Conservation (phyloP, 2,329 filamentous ascomycete species). For the Pyricularia grisea region DNA sequence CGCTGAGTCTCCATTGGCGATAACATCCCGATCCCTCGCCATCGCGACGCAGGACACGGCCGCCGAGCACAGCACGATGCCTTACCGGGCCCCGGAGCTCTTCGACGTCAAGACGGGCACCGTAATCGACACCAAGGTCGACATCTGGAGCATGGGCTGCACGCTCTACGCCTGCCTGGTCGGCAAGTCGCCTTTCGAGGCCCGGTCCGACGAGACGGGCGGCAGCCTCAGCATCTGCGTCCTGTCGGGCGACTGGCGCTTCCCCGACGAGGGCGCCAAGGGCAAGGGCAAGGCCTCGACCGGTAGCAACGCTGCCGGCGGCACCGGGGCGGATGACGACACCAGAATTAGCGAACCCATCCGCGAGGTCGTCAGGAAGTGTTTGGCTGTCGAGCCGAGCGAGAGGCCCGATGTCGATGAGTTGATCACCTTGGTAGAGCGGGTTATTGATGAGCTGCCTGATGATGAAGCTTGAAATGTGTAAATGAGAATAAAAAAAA, state of each 20-base stretch:
- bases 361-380: conserved; percentile 78
- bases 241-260: conserved; percentile 88
- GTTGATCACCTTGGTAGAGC: conserved; percentile 69
- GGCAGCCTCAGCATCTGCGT: conserved; percentile 90
- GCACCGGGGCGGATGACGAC: conserved; percentile 25
- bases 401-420: conserved; percentile 84
- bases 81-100: conserved; percentile 92
- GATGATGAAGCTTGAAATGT: conserved; percentile 34
- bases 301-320: conserved; percentile 16
- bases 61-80: conserved; percentile 96
- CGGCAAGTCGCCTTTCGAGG: conserved; percentile 94
- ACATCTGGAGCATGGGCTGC: conserved; percentile 96
- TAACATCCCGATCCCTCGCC: conserved; percentile 83
- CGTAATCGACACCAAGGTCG: conserved; percentile 89
- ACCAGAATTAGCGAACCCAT: conserved; percentile 68
- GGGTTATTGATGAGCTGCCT: conserved; percentile 57
- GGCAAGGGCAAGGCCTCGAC: conserved; percentile 18
- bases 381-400: conserved; percentile 74
- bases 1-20: conserved; percentile 74
- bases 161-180: conserved; percentile 96
- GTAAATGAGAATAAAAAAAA: background rate
- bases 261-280: conserved; percentile 74
- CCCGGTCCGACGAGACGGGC: conserved; percentile 90
- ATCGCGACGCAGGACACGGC: conserved; percentile 90
- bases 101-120: conserved; percentile 95